Base-by-base conservation (phyloP, 805 yeast genomes). In the Nakazawaea ernobii region DNA sequence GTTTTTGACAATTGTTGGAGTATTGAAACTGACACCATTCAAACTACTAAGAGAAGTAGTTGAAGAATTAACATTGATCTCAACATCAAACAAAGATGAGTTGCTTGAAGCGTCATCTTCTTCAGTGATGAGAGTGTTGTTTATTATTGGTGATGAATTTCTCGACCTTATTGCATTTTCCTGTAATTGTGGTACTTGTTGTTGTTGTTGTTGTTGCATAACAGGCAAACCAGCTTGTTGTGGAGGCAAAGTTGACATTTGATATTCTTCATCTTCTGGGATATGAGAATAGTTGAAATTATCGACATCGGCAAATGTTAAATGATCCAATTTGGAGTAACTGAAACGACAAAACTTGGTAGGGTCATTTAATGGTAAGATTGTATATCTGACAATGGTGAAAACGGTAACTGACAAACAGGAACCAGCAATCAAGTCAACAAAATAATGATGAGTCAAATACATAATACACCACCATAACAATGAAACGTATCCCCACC, bases 401-500 rank as follows among this genome's bases (percentile, higher is more conserved):
- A 88, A 91, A 30, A 86, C 82, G 13, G 77, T 63, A 50, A 82
- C 75, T 0, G 96, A 81, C 48, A 94, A 71, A n/a, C 81, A 75
- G 1, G 97, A 92, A 20, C 99, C 99, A n/a, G 88, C 92, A 59
- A 88, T 87, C 45, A 92, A 77, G 62, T 92, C 98, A 51, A 92
- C 80, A 60, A 94, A 94, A 64, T 92, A 92, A 67, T 92, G 99
- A 66, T 92, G 99, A 0, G 97, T 92, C 59, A 92, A 74, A 65
- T 92, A 92, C 99, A 92, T 92, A 13, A 98, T 94, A 43, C 94
- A 79, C 95, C 97, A 94, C 98, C 98, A 92, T 55, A 94, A 75
- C 95, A 96, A 89, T 53, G 80, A 68, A n/a, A 89, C 94, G 62
- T 92, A 94, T 15, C 73, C 66, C 61, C 83, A 74, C 73, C 89